Conservation (phyloP, 2,329 filamentous ascomycete genomes). For the Pseudopyricularia javanii region DNA sequence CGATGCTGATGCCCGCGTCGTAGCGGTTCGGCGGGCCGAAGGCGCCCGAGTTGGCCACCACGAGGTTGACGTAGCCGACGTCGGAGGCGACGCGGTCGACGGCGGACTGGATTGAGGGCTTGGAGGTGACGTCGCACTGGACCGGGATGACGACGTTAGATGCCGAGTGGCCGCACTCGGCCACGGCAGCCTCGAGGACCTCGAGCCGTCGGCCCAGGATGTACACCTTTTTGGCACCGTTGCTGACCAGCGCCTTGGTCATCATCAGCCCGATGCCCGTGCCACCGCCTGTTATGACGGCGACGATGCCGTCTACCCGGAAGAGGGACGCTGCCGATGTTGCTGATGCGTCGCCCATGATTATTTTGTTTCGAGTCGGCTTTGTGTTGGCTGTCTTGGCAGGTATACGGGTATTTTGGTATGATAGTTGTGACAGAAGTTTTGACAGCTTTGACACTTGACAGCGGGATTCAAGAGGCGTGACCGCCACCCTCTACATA, state of each 20-base stretch:
- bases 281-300: conserved; percentile 42
- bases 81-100: conserved; percentile 41
- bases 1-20: conserved; percentile 10
- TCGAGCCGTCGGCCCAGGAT: conserved; percentile 35
- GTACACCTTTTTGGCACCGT: conserved; percentile 37
- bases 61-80: conserved; percentile 49
- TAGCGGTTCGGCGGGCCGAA: conserved; percentile 9
- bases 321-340: conserved; percentile 23
- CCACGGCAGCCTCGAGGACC: conserved; percentile 26
- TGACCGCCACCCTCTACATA: too few relatives aligned
- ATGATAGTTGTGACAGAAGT: too few relatives aligned
- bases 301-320: conserved; percentile 35
- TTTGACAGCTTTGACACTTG: too few relatives aligned
- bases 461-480: too few relatives aligned
- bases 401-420: too few relatives aligned
- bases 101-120: conserved; percentile 43
- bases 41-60: conserved; percentile 52
- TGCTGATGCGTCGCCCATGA: background rate
- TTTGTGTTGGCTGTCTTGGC: background rate
- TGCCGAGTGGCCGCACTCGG: conserved; percentile 6
- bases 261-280: conserved; percentile 26
- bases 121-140: conserved; percentile 26
- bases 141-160: conserved; percentile 17
- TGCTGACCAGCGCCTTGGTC: conserved; percentile 32
- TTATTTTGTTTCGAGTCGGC: background rate